A percentile compares a stretch with the other conserved stretches of the same genome.
phyloP scores from a whole-genome alignment of 345 rosid genomes.

The Gossypium rotundifolium region DNA sequence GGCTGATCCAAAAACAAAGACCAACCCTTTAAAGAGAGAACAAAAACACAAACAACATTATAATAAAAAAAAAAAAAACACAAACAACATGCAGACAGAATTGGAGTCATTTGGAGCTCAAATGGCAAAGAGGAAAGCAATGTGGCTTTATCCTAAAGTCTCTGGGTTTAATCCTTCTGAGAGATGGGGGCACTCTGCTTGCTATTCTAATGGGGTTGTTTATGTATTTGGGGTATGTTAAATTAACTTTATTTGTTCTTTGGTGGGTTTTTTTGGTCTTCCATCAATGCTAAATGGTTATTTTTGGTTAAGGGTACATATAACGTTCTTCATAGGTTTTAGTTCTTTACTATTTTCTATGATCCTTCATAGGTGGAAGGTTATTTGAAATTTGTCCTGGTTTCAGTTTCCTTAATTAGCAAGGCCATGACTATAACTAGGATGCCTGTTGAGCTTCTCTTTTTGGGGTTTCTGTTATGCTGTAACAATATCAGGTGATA shows the following conservation, averaged over 20 bases:
- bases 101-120: constrained; percentile 48
- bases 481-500: neutral
- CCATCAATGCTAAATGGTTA: neutral
- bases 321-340: constrained; percentile 19
- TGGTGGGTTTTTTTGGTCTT: neutral
- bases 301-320: constrained; percentile 16
- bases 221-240: constrained; percentile 62
- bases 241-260: neutral
- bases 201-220: constrained; percentile 50
- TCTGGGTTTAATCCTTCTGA: constrained; percentile 55
- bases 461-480: neutral
- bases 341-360: constrained; percentile 19
- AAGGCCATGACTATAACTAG: constrained; percentile 12
- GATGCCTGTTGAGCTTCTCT: constrained; percentile 1
- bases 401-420: constrained; percentile 25
- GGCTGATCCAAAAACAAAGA: neutral
- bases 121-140: constrained; percentile 43
- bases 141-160: constrained; percentile 66
- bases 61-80: no score
- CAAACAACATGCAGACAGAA: neutral
- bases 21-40: neutral
- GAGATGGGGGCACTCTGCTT: constrained; percentile 85
- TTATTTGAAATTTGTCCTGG: constrained; percentile 13
- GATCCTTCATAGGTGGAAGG: constrained; percentile 8
- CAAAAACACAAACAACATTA: neutral